These are phyloP conservation scores for Beverwykella pulmonaria DNA, from an alignment of 495 filamentous ascomycete species.

Conservation along the genomic window DNA sequence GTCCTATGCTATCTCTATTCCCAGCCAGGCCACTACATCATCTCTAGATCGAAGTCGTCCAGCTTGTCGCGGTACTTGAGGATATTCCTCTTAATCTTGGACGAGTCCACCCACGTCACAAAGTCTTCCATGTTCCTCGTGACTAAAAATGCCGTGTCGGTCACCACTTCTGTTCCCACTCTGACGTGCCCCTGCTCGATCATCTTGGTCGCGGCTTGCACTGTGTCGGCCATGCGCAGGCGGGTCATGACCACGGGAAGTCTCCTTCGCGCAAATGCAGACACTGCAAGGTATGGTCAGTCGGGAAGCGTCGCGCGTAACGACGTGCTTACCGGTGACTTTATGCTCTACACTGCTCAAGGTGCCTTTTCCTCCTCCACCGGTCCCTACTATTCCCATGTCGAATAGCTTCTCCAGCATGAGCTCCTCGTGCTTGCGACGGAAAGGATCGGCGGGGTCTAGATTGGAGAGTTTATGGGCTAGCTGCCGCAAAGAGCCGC, in stretches of 20 bases:
- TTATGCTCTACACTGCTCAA: constrained; percentile 83
- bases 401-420: constrained; percentile 86
- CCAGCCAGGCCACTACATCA: neutral
- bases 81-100: constrained; percentile 95
- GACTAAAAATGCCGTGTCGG: constrained; percentile 78
- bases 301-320: too few relatives aligned
- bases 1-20: neutral
- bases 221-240: constrained; percentile 83
- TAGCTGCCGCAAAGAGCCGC: constrained; percentile 80
- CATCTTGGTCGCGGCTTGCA: constrained; percentile 78
- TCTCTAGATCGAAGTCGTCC: constrained; percentile 86
- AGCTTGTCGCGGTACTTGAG: constrained; percentile 91
- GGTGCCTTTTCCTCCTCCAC: constrained; percentile 56
- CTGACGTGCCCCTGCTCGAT: constrained; percentile 96
- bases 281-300: too few relatives aligned
- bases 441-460: constrained; percentile 71
- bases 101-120: constrained; percentile 93
- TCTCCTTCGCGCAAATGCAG: constrained; percentile 76
- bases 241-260: constrained; percentile 87
- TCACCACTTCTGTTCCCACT: constrained; percentile 88
- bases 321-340: too few relatives aligned
- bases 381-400: constrained; percentile 74
- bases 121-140: constrained; percentile 92
- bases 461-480: constrained; percentile 83
- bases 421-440: constrained; percentile 77